Percentiles rank a stretch among this genome's conserved stretches.
These are phyloP conservation scores for Kandelia obovata DNA, from an alignment of 345 rosid genomes.

Conservation along the genomic window DNA sequence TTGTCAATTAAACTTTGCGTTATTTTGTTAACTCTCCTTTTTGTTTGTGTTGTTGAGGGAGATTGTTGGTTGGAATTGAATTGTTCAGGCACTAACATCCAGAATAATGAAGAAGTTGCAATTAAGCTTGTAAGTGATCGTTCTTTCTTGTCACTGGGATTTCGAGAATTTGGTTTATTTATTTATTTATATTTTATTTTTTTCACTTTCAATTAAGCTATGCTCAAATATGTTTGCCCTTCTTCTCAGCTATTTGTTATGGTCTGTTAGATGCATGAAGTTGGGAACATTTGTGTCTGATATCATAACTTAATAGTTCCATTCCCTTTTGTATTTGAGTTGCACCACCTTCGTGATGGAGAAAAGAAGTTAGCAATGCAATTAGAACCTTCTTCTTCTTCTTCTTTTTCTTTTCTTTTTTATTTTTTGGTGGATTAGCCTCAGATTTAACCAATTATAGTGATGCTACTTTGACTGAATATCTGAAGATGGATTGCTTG, in stretches of 20 bases:
- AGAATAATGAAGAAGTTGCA: conserved; percentile 93
- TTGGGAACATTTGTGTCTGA: too few relatives aligned
- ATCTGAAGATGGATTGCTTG: too few relatives aligned
- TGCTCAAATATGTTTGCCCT: too few relatives aligned
- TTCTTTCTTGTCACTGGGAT: background rate
- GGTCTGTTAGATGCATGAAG: too few relatives aligned
- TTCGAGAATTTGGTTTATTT: background rate
- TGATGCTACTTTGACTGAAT: too few relatives aligned
- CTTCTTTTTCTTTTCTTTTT: background rate
- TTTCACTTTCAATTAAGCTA: background rate
- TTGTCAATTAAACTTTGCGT: conserved; percentile 18
- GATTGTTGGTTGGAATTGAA: background rate
- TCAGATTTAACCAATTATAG: too few relatives aligned
- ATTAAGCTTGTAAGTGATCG: conserved; percentile 80
- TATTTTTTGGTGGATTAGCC: too few relatives aligned
- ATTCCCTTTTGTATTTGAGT: too few relatives aligned
- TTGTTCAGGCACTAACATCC: conserved; percentile 68
- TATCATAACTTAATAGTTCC: too few relatives aligned
- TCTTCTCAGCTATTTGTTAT: too few relatives aligned
- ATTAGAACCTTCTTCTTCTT: background rate
- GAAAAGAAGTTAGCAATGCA: background rate
- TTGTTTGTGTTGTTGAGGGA: background rate
- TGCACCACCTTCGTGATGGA: background rate
- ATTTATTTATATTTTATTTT: background rate
- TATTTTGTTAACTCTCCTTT: background rate